Percentiles rank a stretch among this genome's conserved stretches.
phyloP scores from a whole-genome alignment of 2,329 filamentous ascomycete genomes.

The Ilyonectria mors-panacis region DNA sequence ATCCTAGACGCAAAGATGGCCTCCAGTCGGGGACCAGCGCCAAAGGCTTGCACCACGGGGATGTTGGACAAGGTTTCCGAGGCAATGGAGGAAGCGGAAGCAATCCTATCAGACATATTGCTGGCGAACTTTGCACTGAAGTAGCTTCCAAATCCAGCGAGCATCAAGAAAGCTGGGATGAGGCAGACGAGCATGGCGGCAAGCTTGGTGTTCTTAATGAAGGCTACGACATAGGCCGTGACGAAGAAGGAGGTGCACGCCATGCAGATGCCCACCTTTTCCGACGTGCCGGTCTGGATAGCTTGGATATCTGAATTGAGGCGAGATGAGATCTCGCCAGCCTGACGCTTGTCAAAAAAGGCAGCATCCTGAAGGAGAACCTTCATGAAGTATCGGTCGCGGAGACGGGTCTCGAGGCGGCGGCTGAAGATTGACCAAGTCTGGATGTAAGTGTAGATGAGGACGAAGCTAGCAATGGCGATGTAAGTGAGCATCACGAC shows the following conservation, averaged over 20 bases:
- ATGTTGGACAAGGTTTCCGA: slow-evolving; percentile 74
- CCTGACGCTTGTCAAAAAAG: slow-evolving; percentile 74
- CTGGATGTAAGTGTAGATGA: slow-evolving; percentile 75
- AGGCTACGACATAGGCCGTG: slow-evolving; percentile 77
- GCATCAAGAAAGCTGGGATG: slow-evolving; percentile 73
- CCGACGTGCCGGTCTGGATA: slow-evolving; percentile 77
- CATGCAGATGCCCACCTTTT: slow-evolving; percentile 78
- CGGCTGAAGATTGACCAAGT: slow-evolving; percentile 77
- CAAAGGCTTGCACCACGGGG: slow-evolving; percentile 74
- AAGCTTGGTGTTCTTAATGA: slow-evolving; percentile 73
- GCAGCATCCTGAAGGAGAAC: slow-evolving; percentile 73
- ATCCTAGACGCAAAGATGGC: slow-evolving; percentile 70
- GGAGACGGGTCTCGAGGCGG: slow-evolving; percentile 73
- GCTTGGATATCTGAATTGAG: slow-evolving; percentile 77
- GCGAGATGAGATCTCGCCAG: slow-evolving; percentile 74
- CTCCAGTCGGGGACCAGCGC: slow-evolving; percentile 72
- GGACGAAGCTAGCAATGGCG: slow-evolving; percentile 72
- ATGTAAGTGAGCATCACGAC: slow-evolving; percentile 75
- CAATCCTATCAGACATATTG: slow-evolving; percentile 67
- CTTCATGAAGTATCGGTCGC: slow-evolving; percentile 71
- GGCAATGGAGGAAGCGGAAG: slow-evolving; percentile 73
- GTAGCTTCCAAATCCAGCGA: slow-evolving; percentile 69
- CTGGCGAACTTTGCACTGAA: slow-evolving; percentile 67
- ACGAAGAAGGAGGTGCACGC: slow-evolving; percentile 76
- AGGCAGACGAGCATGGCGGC: slow-evolving; percentile 76